These are phyloP conservation scores for Sistotremastrum niveocremeum DNA, from an alignment of 768 basidiomycete species.

Conservation along the genomic window DNA sequence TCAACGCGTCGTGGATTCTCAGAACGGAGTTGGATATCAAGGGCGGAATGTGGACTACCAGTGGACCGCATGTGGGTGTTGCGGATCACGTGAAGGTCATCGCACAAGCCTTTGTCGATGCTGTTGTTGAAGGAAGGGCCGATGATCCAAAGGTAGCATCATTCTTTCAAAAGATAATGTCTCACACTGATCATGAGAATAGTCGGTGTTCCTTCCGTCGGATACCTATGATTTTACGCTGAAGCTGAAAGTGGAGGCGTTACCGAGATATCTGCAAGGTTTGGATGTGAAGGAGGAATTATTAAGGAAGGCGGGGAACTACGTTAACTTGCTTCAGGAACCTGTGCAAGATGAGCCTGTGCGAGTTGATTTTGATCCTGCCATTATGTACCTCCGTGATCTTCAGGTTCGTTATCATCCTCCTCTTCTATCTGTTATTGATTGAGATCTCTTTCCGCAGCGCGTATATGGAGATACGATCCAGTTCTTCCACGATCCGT, in stretches of 20 bases:
- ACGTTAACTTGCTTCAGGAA: slow-evolving; percentile 30
- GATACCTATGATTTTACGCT: slow-evolving; percentile 80
- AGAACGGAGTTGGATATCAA: slow-evolving; percentile 62
- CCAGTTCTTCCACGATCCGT: slow-evolving; percentile 71
- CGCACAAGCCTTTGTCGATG: slow-evolving; percentile 49
- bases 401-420: slow-evolving; percentile 43
- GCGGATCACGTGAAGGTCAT: slow-evolving; percentile 61
- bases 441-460: slow-evolving; percentile 23
- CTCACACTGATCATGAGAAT: neutral
- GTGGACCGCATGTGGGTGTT: slow-evolving; percentile 53
- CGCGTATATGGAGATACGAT: slow-evolving; percentile 61
- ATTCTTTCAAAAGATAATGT: slow-evolving; percentile 1
- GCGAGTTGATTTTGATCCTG: slow-evolving; percentile 75
- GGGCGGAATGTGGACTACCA: slow-evolving; percentile 66
- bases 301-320: slow-evolving; percentile 30
- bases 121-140: neutral
- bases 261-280: slow-evolving; percentile 69
- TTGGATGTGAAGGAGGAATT: slow-evolving; percentile 35
- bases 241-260: slow-evolving; percentile 45
- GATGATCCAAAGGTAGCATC: neutral
- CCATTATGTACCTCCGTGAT: slow-evolving; percentile 48
- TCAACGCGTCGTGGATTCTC: slow-evolving; percentile 56
- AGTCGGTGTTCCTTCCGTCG: slow-evolving; percentile 40
- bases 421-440: neutral
- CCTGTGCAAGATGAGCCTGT: slow-evolving; percentile 12